Conservation (phyloP, 106 monocot genomes). For the Narthecium ossifragum region DNA sequence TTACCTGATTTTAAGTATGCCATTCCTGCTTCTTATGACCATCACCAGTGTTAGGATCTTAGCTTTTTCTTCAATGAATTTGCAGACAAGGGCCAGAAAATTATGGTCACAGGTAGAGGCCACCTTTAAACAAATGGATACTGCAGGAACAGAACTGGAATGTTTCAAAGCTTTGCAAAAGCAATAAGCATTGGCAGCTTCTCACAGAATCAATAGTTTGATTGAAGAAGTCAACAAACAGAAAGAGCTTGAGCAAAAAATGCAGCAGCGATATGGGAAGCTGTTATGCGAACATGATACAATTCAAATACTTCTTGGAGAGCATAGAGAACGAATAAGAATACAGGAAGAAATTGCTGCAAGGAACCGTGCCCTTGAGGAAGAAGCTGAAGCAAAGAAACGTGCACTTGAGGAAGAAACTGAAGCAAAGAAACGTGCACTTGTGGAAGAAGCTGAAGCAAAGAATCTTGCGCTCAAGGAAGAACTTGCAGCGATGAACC, state of each 20-base stretch:
- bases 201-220: constrained; percentile 51
- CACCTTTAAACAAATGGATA: constrained; percentile 83
- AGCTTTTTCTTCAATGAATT: constrained; percentile 4
- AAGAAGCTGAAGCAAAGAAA: constrained; percentile 20
- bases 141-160: constrained; percentile 73
- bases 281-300: constrained; percentile 46
- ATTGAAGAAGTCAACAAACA: constrained; percentile 76
- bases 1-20: no score
- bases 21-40: no score
- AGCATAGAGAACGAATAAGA: constrained; percentile 34
- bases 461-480: constrained; percentile 1
- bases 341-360: constrained; percentile 62
- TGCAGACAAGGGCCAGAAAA: constrained; percentile 66
- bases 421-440: constrained; percentile 8
- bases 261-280: constrained; percentile 68
- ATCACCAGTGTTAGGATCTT: no score
- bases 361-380: constrained; percentile 23
- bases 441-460: constrained; percentile 3
- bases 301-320: constrained; percentile 44
- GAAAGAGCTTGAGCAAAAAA: constrained; percentile 49
- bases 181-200: constrained; percentile 72
- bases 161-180: constrained; percentile 73
- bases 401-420: constrained; percentile 23
- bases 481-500: no score
- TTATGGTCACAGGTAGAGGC: constrained; percentile 73